Conservation (phyloP, 306 rosid species). For the Herpetospermum pedunculosum region DNA sequence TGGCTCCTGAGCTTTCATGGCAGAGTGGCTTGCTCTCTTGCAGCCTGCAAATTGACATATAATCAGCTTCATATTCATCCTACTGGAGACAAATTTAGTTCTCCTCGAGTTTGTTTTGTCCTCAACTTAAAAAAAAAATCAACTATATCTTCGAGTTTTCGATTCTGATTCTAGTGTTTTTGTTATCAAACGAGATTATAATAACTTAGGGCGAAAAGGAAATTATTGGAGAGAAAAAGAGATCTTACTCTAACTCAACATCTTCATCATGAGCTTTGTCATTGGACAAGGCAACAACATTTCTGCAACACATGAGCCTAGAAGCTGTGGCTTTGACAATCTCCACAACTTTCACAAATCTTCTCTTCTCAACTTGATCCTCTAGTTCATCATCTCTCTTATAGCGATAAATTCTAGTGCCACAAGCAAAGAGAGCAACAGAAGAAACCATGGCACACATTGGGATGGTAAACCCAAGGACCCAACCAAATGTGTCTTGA, state of each 20-base stretch:
- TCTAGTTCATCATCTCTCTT: constrained; percentile 24
- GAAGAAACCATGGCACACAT: constrained; percentile 53
- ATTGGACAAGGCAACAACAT: constrained; percentile 31
- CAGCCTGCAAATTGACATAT: constrained; percentile 35
- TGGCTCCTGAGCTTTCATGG: constrained; percentile 25
- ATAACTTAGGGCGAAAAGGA: too few species aligned
- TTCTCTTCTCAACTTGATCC: constrained; percentile 10
- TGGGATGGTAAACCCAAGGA: constrained; percentile 76
- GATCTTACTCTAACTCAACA: constrained; percentile 79
- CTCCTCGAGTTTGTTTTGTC: neutral
- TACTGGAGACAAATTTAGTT: too few species aligned
- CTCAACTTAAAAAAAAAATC: too few species aligned
- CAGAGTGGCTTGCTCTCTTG: constrained; percentile 64
- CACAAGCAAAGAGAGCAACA: constrained; percentile 40
- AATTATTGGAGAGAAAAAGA: too few species aligned
- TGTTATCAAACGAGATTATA: too few species aligned
- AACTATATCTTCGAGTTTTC: too few species aligned
- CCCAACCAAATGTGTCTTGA: constrained; percentile 91
- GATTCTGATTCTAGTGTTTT: neutral
- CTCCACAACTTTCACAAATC: constrained; percentile 22
- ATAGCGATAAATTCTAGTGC: constrained; percentile 53
- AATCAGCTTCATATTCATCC: neutral
- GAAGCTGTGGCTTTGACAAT: constrained; percentile 37
- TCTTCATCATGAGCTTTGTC: constrained; percentile 27
- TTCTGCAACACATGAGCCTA: constrained; percentile 36